Percentiles rank a stretch among this genome's conserved stretches.
phyloP scores from a whole-genome alignment of 2,329 filamentous ascomycete genomes.

The Myriosclerotinia scirpicola region DNA sequence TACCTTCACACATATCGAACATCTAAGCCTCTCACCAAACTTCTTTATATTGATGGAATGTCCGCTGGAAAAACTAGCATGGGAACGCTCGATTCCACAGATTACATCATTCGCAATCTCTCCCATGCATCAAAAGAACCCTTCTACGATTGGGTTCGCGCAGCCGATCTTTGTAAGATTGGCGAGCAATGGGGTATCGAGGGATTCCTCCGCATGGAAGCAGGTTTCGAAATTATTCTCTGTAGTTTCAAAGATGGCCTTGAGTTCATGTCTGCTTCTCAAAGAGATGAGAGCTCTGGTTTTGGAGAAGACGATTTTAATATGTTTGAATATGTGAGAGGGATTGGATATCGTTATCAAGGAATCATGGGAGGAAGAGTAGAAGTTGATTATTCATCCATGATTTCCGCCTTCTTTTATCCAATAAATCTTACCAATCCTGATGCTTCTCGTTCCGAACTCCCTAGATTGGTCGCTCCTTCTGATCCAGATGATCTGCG shows the following conservation, averaged over 20 bases:
- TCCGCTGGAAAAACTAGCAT: constrained; percentile 63
- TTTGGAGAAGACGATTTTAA: constrained; percentile 10
- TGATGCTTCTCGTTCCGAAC: constrained; percentile 25
- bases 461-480: constrained; percentile 32
- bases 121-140: constrained; percentile 13
- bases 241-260: constrained; percentile 55
- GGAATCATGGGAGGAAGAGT: constrained; percentile 45
- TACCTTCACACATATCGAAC: constrained; percentile 68
- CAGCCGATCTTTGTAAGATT: constrained; percentile 55
- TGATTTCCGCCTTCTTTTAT: constrained; percentile 39
- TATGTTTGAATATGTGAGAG: constrained; percentile 43
- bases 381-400: constrained; percentile 36
- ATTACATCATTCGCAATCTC: constrained; percentile 51
- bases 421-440: constrained; percentile 37
- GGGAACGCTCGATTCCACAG: constrained; percentile 68
- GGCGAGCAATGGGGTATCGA: constrained; percentile 58
- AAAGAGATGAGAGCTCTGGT: constrained; percentile 24
- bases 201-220: constrained; percentile 66
- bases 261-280: constrained; percentile 32
- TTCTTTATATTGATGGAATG: constrained; percentile 71
- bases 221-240: constrained; percentile 69
- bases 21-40: constrained; percentile 52
- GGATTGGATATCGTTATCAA: constrained; percentile 46
- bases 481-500: constrained; percentile 35
- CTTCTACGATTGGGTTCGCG: constrained; percentile 54